Conservation (phyloP, 331 rosid genomes). For the Pyracantha coccinea region DNA sequence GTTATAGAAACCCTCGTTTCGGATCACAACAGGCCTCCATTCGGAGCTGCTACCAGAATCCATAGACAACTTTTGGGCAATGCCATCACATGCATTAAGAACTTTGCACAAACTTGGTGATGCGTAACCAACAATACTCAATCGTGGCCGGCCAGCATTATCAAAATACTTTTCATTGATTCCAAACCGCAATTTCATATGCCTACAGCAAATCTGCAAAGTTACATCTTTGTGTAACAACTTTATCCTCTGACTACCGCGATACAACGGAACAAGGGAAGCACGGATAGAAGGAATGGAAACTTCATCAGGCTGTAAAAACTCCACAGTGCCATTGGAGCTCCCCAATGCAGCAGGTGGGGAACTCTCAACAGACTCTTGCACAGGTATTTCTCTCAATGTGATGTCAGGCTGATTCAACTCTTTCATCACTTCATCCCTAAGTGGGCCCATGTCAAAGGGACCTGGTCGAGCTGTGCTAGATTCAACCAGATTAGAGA, state of each 20-base stretch:
- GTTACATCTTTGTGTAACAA: conserved; percentile 48
- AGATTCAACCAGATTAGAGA: conserved; percentile 19
- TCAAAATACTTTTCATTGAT: conserved; percentile 58
- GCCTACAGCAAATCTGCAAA: conserved; percentile 50
- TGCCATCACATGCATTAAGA: conserved; percentile 70
- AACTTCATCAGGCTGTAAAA: conserved; percentile 51
- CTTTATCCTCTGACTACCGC: conserved; percentile 62
- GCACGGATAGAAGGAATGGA: conserved; percentile 46
- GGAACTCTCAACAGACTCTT: conserved; percentile 29
- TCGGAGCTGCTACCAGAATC: conserved; percentile 69
- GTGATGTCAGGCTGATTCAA: conserved; percentile 24
- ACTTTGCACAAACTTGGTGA: conserved; percentile 56
- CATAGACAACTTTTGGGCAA: conserved; percentile 37
- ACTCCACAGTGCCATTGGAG: conserved; percentile 19
- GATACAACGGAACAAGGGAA: conserved; percentile 36
- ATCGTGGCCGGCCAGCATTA: conserved; percentile 61
- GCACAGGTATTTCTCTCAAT: conserved; percentile 32
- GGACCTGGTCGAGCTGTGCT: conserved; percentile 19
- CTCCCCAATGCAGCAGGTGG: conserved; percentile 22
- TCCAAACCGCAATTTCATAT: conserved; percentile 83
- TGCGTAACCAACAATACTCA: conserved; percentile 63
- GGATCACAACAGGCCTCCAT: conserved; percentile 67
- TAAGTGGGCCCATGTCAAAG: conserved; percentile 35
- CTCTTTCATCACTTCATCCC: conserved; percentile 26
- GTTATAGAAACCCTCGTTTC: conserved; percentile 63